Evolutionary conservation across 257 asterid genomes (phyloP).

Genomic region (Apocynum venetum): DNA sequence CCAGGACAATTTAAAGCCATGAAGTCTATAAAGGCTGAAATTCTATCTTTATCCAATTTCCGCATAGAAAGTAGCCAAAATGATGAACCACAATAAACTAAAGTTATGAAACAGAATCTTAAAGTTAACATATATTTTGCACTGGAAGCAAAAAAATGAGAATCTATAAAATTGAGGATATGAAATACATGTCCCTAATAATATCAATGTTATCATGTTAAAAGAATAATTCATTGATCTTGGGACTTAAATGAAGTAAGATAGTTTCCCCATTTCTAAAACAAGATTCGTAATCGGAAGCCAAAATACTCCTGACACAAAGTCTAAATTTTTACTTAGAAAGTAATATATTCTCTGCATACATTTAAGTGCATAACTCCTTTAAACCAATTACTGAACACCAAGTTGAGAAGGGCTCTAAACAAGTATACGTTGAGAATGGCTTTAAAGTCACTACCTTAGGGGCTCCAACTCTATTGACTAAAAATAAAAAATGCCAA

Average conservation of each 20-base stretch:
- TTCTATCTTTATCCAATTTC: too few species aligned
- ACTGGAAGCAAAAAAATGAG: neutral
- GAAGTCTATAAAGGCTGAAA: too few species aligned
- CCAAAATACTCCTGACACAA: neutral
- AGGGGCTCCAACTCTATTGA: neutral
- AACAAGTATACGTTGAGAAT: neutral
- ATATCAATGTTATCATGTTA: neutral
- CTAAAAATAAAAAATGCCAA: neutral
- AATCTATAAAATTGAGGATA: neutral
- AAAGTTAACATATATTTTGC: too few species aligned
- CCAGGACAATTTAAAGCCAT: too few species aligned
- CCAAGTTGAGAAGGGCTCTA: neutral
- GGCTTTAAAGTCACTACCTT: neutral
- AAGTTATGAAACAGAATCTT: neutral
- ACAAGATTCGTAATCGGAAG: neutral
- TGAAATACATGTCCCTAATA: neutral
- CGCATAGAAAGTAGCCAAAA: too few species aligned
- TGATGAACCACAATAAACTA: neutral
- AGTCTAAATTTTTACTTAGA: neutral
- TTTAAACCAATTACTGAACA: neutral
- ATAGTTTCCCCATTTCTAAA: neutral
- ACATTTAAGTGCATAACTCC: neutral
- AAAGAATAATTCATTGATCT: neutral
- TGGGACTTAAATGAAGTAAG: neutral
- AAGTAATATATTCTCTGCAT: neutral